phyloP scores from a whole-genome alignment of 2,329 filamentous ascomycete species.

The Diaporthe destruens region DNA sequence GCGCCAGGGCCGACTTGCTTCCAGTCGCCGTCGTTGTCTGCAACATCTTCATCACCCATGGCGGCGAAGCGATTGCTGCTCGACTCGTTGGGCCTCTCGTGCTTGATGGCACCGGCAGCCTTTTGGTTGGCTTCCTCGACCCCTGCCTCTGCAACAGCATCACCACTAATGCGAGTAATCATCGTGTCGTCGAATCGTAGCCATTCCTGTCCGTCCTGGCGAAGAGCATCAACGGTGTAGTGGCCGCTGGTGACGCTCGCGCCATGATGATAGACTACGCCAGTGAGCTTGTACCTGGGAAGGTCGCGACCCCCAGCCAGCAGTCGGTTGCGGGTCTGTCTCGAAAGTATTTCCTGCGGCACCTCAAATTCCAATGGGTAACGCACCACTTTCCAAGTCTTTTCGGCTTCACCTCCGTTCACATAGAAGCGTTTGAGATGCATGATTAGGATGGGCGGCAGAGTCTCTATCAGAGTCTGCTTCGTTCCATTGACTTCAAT shows the following conservation, averaged over 20 bases:
- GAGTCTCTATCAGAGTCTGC: constrained; percentile 91
- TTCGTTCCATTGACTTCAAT: constrained; percentile 85
- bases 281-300: constrained; percentile 87
- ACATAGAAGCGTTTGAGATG: constrained; percentile 95
- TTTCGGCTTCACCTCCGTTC: constrained; percentile 78
- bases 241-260: constrained; percentile 97
- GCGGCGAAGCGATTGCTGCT: constrained; percentile 79
- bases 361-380: constrained; percentile 96
- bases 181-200: constrained; percentile 94
- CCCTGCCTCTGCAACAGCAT: constrained; percentile 90
- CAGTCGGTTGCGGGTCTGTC: constrained; percentile 74
- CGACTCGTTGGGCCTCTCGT: constrained; percentile 60
- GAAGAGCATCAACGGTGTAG: constrained; percentile 96
- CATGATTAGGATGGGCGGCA: constrained; percentile 92
- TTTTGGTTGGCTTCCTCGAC: constrained; percentile 80
- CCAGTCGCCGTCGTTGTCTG: constrained; percentile 76
- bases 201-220: constrained; percentile 96
- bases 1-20: constrained; percentile 77
- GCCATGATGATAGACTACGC: constrained; percentile 96
- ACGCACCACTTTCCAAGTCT: constrained; percentile 98
- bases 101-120: constrained; percentile 75
- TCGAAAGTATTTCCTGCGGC: constrained; percentile 88
- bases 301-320: constrained; percentile 74
- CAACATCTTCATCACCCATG: constrained; percentile 75
- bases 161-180: constrained; percentile 84